Base-by-base conservation (phyloP, 1,284 basidiomycete species). In the Cutaneotrichosporon arboriforme region DNA sequence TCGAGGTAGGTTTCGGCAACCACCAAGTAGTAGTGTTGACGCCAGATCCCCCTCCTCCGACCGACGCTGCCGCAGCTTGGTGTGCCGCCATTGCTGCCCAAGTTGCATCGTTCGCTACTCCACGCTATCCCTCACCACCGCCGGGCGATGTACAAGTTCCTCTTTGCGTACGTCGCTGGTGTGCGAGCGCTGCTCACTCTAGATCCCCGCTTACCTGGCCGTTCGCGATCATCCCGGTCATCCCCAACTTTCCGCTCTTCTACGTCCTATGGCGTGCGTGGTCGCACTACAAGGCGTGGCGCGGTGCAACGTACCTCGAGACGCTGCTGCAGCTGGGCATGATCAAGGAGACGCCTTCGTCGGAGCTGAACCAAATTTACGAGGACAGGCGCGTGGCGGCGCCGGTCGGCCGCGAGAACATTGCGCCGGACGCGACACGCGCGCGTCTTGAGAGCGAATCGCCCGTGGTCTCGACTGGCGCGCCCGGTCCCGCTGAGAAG, bases 231-330 rank as follows among this genome's bases (percentile, higher is more conserved):
- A 66, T 79, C 45, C 77, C 77, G 22, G 48, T 79, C 59, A 61
- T 79, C 13, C 77, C 77, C 49, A 79, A 79, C 63, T 74, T 73
- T 57, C 74, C 75, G 4, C 62, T 77, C 42, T 77, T 78, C 68
- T 78, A 78, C 70, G 73, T 77, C 40, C 67, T 77, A 9, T 79
- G 77, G 76, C 65, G 77, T 52, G 76, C 76, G 17, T 78, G 75
- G 74, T 72, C 69, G 13, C 77, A 78, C 54, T 76, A 70, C 65
- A 72, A 69, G 59, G 73, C 74, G 1, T 77, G 69, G 68, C 60
- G 73, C 54, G 77, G 76, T 26, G 70, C 68, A 8, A 56, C 53
- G 10, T 76, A 73, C 59, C 63, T 74, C 45, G 65, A 70, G 46
- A 42, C 49, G 17, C 54, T 74, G 15, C 51, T 74, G 18, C 67